Base-by-base conservation (phyloP, 1,284 basidiomycete species). In the Moesziomyces antarcticus region DNA sequence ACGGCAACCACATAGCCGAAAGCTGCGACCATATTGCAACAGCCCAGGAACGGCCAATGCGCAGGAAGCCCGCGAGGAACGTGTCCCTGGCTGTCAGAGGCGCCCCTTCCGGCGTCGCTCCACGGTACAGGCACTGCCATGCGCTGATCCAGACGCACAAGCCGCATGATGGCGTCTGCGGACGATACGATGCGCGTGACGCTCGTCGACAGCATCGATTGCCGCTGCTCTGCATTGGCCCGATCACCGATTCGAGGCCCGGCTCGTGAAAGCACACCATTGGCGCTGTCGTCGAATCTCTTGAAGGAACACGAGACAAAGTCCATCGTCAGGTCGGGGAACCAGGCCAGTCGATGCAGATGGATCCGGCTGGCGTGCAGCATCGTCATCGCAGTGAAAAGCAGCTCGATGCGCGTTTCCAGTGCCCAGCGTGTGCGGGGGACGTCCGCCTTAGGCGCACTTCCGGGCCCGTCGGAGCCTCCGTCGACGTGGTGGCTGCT, bases 261-360 rank as follows among this genome's bases (percentile, higher is more conserved):
- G 14, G 22, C 50, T 11, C 18, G 30, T 13, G 30, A 33, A 33
- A 33, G 30, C 30, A 42, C 50, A n/a, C 16, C 14, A 21, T 0
- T 7, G 10, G 33, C 14, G 27, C 20, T 33, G 35, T 35, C 30
- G 35, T 48, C 47, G 20, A 42, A 43, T 10, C 20, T 45, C 24
- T 54, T 54, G 59, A 62, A 62, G 21, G 59, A 62, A 41, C 59
- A 62, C 21, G 59, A 55, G 8, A 42, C 43, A 25, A 62, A 54
- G 45, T 62, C 59, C 59, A 62, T 62, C 18, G 51, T 54, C 5
- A 62, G 42, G 35, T 62, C 59, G 14, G 42, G 47, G 43, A 62
- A 62, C 59, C 59, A 62, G 4, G 59, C 59, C 0, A 55, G 30
- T 2, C 59, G 59, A 21, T 62, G 59, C 27, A 62, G 52, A 25